phyloP scores from a whole-genome alignment of 371 early-diverging fungal genomes.

The Mucor mucedo region DNA sequence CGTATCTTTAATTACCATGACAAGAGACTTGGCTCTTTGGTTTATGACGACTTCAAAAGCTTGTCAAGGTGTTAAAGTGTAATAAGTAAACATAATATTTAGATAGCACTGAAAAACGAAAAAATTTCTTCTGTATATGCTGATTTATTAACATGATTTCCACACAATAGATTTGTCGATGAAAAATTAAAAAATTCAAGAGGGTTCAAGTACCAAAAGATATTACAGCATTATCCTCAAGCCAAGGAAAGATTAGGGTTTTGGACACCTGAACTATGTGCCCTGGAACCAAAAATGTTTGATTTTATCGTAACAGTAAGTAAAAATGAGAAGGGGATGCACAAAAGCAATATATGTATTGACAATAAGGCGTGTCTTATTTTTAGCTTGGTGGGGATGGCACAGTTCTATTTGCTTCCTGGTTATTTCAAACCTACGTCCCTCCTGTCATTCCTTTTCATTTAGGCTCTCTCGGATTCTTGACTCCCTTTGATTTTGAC shows the following conservation, averaged over 20 bases:
- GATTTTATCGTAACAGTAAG: slow-evolving; percentile 80
- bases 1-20: slow-evolving; percentile 73
- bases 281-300: slow-evolving; percentile 68
- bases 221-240: slow-evolving; percentile 40
- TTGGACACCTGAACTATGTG: slow-evolving; percentile 85
- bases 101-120: too few relatives aligned
- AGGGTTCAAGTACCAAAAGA: slow-evolving; percentile 60
- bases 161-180: slow-evolving; percentile 64
- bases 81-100: slow-evolving; percentile 1
- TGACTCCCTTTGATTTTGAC: slow-evolving; percentile 86
- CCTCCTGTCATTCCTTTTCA: slow-evolving; percentile 94
- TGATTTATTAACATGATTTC: background rate
- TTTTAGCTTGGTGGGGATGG: slow-evolving; percentile 86
- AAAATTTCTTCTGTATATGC: too few relatives aligned
- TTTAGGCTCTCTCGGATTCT: slow-evolving; percentile 88
- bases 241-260: slow-evolving; percentile 57
- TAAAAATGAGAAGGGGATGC: too few relatives aligned
- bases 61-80: slow-evolving; percentile 20
- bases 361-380: background rate
- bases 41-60: slow-evolving; percentile 31
- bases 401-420: slow-evolving; percentile 86
- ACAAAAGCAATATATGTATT: background rate
- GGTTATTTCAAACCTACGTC: slow-evolving; percentile 90
- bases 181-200: slow-evolving; percentile 64
- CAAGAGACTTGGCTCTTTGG: slow-evolving; percentile 72